A percentile compares a stretch with the other conserved stretches of the same genome.
These are phyloP conservation scores for Globisporangium parvum DNA, from an alignment of 352 stramenopile genomes.

Conservation along the genomic window DNA sequence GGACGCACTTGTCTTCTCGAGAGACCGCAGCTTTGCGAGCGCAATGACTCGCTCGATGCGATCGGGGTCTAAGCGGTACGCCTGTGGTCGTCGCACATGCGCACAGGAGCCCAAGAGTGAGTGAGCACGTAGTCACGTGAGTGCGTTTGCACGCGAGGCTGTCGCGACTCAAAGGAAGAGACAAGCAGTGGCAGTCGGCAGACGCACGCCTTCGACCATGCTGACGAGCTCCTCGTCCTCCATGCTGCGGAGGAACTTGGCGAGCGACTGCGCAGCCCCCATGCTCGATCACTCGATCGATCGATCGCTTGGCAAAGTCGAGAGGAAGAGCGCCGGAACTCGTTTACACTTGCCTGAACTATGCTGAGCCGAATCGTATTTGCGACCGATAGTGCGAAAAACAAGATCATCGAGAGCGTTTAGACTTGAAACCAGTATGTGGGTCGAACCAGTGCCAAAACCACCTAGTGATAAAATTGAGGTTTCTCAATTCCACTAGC, in stretches of 20 bases:
- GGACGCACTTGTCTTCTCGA: constrained; percentile 20
- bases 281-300: constrained; percentile 12
- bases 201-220: constrained; percentile 37
- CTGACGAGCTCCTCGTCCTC: constrained; percentile 50
- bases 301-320: too few species aligned
- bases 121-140: background rate
- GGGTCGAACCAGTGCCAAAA: too few species aligned
- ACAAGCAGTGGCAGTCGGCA: background rate
- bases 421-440: too few species aligned
- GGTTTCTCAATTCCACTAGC: too few species aligned
- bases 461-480: too few species aligned
- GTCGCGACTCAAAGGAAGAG: background rate
- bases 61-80: constrained; percentile 40
- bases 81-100: constrained; percentile 16
- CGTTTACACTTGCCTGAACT: too few species aligned
- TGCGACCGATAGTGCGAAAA: too few species aligned
- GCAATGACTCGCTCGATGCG: constrained; percentile 45
- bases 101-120: too few species aligned
- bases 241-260: constrained; percentile 48
- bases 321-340: too few species aligned
- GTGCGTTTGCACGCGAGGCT: background rate
- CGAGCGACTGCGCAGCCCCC: constrained; percentile 41
- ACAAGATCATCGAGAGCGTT: too few species aligned
- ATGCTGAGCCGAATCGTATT: too few species aligned
- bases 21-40: constrained; percentile 33